Percentiles rank a stretch among this genome's conserved stretches.
Conservation (phyloP, 768 basidiomycete species). For the Macrolepiota dolichaula region DNA sequence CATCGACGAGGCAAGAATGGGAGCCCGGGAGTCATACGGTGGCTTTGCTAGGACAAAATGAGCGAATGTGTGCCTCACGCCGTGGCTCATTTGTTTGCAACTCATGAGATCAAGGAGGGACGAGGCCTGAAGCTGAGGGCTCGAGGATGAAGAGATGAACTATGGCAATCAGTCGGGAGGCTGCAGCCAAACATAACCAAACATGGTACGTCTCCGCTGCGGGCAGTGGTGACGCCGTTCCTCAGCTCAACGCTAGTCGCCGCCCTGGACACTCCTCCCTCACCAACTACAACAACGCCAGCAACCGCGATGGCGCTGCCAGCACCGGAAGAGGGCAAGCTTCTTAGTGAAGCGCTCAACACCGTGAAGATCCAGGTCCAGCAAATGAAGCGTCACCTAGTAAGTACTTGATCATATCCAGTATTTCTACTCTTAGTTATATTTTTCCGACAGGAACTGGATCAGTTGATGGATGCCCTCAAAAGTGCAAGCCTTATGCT, state of each 20-base stretch:
- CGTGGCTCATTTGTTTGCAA: too few species aligned
- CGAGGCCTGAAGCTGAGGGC: too few species aligned
- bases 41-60: too few species aligned
- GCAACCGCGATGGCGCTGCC: slow-evolving; percentile 36
- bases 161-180: neutral
- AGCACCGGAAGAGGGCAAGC: slow-evolving; percentile 73
- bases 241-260: neutral
- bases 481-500: slow-evolving; percentile 98
- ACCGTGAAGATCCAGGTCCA: slow-evolving; percentile 90
- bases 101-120: too few species aligned
- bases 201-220: neutral
- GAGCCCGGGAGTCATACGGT: too few species aligned
- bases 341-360: slow-evolving; percentile 79
- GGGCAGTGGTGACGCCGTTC: slow-evolving; percentile 5
- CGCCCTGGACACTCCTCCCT: slow-evolving; percentile 8
- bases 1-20: neutral
- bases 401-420: slow-evolving; percentile 32
- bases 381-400: slow-evolving; percentile 93
- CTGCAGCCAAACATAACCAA: neutral
- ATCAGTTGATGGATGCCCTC: slow-evolving; percentile 98
- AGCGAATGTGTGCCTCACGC: too few species aligned
- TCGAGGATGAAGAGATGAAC: too few species aligned
- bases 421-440: slow-evolving; percentile 7
- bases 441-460: slow-evolving; percentile 62
- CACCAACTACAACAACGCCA: slow-evolving; percentile 18